Percentiles rank a stretch among this genome's conserved stretches.
phyloP scores from a whole-genome alignment of 805 yeast species.

The Lachancea nothofagi region DNA sequence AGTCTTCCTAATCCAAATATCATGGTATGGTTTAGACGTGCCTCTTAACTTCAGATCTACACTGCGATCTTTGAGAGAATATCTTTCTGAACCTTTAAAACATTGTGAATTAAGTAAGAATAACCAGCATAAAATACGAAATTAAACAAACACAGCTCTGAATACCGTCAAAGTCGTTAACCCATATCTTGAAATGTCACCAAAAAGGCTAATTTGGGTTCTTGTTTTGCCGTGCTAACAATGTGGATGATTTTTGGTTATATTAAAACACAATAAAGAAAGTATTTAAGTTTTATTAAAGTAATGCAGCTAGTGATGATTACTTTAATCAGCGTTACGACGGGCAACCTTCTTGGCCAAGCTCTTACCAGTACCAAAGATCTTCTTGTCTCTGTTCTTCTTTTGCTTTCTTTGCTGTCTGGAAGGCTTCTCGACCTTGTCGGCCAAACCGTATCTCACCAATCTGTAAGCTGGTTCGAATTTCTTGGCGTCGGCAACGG shows the following conservation, averaged over 20 bases:
- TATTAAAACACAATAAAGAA: conserved; percentile 12
- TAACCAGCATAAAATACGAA: conserved; percentile 1
- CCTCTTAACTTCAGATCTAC: too few relatives aligned
- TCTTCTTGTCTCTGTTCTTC: conserved; percentile 99
- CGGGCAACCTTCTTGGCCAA: conserved; percentile 88
- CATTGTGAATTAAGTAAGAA: background rate
- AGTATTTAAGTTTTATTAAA: conserved; percentile 6
- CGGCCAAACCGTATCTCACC: conserved; percentile 97
- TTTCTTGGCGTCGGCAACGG: conserved; percentile 94
- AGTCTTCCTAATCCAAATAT: conserved; percentile 60
- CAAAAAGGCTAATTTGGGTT: background rate
- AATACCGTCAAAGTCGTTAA: background rate
- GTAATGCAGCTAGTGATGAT: conserved; percentile 8
- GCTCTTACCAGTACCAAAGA: conserved; percentile 96
- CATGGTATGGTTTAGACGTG: too few relatives aligned
- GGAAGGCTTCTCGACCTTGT: conserved; percentile 93
- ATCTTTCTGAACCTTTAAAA: too few relatives aligned
- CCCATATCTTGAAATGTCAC: background rate
- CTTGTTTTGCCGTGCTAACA: background rate
- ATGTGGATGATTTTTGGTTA: conserved; percentile 9
- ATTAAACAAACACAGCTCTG: too few relatives aligned
- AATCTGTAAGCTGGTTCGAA: conserved; percentile 99
- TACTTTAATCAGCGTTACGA: conserved; percentile 74
- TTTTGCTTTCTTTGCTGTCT: conserved; percentile 99
- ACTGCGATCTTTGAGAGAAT: too few relatives aligned